Percentiles rank a stretch among this genome's conserved stretches.
Conservation (phyloP, 2,329 filamentous ascomycete species). For the Xylaria sp. region DNA sequence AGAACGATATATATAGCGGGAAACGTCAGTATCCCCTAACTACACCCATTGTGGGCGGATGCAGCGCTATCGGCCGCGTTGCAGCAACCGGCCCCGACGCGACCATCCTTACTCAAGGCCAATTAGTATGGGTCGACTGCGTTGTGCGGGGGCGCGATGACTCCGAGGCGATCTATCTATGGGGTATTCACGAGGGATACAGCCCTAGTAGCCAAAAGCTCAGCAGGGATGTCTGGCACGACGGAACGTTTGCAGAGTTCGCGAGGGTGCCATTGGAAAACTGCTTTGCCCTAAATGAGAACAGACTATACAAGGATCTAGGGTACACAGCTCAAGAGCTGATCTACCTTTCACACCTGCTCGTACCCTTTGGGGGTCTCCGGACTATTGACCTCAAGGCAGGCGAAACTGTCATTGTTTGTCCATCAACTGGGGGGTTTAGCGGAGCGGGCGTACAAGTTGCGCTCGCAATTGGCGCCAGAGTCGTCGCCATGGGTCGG, state of each 20-base stretch:
- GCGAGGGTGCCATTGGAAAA: slow-evolving; percentile 46
- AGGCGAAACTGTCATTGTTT: slow-evolving; percentile 54
- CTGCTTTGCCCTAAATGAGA: slow-evolving; percentile 42
- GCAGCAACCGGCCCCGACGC: slow-evolving; percentile 43
- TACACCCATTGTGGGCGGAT: slow-evolving; percentile 39
- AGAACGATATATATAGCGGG: slow-evolving; percentile 48
- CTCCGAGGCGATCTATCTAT: slow-evolving; percentile 36
- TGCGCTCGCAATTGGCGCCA: slow-evolving; percentile 55
- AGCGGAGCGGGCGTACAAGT: slow-evolving; percentile 52
- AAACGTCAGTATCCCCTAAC: slow-evolving; percentile 39
- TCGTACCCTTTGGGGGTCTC: slow-evolving; percentile 55
- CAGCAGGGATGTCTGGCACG: slow-evolving; percentile 41
- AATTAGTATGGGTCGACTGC: slow-evolving; percentile 44
- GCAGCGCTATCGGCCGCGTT: slow-evolving; percentile 43
- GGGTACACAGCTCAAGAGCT: slow-evolving; percentile 50
- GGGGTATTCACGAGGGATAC: slow-evolving; percentile 40
- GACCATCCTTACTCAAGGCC: slow-evolving; percentile 37
- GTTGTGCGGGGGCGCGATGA: slow-evolving; percentile 45
- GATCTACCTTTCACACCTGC: slow-evolving; percentile 41
- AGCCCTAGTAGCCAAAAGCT: slow-evolving; percentile 36
- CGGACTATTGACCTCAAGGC: slow-evolving; percentile 48
- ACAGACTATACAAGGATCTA: slow-evolving; percentile 32
- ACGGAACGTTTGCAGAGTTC: slow-evolving; percentile 44
- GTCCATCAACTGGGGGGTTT: slow-evolving; percentile 54
- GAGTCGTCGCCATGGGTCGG: slow-evolving; percentile 56